phyloP scores from a whole-genome alignment of 2,329 filamentous ascomycete genomes.

The Chaetomiaceae sp. region DNA sequence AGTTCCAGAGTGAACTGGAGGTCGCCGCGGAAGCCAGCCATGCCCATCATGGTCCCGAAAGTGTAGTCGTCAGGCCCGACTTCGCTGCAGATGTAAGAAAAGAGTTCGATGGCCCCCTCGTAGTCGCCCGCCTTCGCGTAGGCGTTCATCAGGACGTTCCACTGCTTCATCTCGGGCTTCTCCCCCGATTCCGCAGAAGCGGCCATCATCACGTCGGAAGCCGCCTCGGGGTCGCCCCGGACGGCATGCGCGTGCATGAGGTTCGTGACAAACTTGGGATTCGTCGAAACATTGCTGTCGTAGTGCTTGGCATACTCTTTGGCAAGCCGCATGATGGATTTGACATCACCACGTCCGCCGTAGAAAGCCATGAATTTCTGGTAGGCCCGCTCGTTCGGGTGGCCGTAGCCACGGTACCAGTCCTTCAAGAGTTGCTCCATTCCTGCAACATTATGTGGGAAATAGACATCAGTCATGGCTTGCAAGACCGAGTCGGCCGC shows the following conservation, averaged over 20 bases:
- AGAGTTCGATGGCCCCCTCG: slow-evolving; percentile 58
- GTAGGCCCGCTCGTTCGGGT: slow-evolving; percentile 41
- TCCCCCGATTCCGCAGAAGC: slow-evolving; percentile 51
- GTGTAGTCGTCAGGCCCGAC: slow-evolving; percentile 57
- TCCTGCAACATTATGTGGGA: slow-evolving; percentile 34
- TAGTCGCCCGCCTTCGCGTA: slow-evolving; percentile 63
- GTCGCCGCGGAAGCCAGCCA: slow-evolving; percentile 69
- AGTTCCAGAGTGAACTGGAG: slow-evolving; percentile 62
- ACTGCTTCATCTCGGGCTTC: slow-evolving; percentile 55
- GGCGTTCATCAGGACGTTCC: slow-evolving; percentile 74
- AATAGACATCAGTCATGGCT: slow-evolving; percentile 42
- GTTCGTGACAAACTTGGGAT: slow-evolving; percentile 44
- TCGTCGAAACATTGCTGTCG: slow-evolving; percentile 14
- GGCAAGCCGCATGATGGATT: slow-evolving; percentile 42
- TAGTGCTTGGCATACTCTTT: slow-evolving; percentile 37
- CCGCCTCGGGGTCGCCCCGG: slow-evolving; percentile 57
- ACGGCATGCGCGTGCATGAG: slow-evolving; percentile 68
- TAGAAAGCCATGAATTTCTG: slow-evolving; percentile 47
- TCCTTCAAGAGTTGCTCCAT: slow-evolving; percentile 46
- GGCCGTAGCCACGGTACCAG: slow-evolving; percentile 40
- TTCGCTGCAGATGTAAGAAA: slow-evolving; percentile 52
- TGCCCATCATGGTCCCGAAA: slow-evolving; percentile 68
- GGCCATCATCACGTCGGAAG: slow-evolving; percentile 56
- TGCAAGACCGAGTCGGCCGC: slow-evolving; percentile 39
- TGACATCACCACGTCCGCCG: slow-evolving; percentile 43